Conservation (phyloP, 208 protist genomes). For the Acanthamoeba quina region DNA sequence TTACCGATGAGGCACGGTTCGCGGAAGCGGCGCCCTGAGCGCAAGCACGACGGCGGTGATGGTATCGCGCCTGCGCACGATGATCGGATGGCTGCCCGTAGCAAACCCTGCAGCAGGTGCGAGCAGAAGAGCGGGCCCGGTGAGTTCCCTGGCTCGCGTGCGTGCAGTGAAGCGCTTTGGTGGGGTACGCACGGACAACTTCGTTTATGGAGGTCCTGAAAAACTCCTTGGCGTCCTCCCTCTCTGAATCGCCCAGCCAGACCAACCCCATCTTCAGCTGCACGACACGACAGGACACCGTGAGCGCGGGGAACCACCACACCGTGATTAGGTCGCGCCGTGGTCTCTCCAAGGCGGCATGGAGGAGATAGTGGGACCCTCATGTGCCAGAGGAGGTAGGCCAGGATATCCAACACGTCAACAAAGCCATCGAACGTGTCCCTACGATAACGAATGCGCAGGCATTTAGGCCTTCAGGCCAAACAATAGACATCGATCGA, state of each 20-base stretch:
- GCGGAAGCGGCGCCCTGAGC: not conserved
- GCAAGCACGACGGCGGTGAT: not conserved
- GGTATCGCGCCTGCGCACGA: not conserved
- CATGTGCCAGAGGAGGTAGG: slow-evolving; percentile 11
- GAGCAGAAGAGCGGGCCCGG: not conserved
- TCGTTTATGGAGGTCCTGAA: not conserved
- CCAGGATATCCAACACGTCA: not conserved
- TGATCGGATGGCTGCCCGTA: not conserved
- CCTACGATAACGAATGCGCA: not conserved
- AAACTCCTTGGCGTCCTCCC: slow-evolving; percentile 40
- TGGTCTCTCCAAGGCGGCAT: not conserved
- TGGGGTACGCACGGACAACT: not conserved
- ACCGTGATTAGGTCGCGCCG: not conserved
- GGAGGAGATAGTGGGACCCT: not conserved
- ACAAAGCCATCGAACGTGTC: slow-evolving; percentile 20
- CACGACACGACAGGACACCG: not conserved
- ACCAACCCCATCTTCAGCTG: not conserved
- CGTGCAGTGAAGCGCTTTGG: not conserved
- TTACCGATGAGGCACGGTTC: not conserved
- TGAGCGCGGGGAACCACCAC: not conserved
- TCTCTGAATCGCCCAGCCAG: not conserved
- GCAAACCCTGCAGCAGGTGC: not conserved
- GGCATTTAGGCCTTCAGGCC: not conserved
- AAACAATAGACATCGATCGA: not conserved
- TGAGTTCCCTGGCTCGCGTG: not conserved